Evolutionary conservation across 192 early-diverging fungal species (phyloP).

Genomic region (Umbelopsis ramanniana): DNA sequence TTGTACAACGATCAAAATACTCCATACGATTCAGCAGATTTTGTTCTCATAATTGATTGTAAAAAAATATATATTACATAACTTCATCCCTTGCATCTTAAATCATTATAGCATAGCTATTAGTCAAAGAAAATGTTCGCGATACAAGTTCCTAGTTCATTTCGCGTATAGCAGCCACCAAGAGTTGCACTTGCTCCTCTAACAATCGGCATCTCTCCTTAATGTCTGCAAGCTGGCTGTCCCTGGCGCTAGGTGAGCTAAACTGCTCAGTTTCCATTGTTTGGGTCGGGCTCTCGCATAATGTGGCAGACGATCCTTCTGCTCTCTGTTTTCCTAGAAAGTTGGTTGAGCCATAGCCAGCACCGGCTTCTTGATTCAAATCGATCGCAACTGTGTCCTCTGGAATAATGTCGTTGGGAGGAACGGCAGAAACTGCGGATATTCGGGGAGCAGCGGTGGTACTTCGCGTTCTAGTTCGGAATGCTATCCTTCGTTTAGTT

Average conservation of each 20-base stretch:
- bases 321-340: neutral
- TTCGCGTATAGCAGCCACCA: neutral
- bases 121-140: too few species aligned
- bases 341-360: neutral
- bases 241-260: neutral
- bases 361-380: neutral
- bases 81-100: too few species aligned
- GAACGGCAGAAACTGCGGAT: neutral
- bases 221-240: neutral
- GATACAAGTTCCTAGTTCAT: neutral
- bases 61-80: too few species aligned
- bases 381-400: neutral
- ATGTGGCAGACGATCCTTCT: neutral
- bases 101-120: too few species aligned
- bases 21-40: too few species aligned
- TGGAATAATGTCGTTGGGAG: neutral
- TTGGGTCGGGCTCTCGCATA: neutral
- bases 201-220: neutral
- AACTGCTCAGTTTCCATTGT: neutral
- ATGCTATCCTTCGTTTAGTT: neutral
- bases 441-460: slow-evolving; percentile 10
- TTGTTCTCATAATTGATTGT: too few species aligned
- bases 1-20: too few species aligned
- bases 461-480: slow-evolving; percentile 4
- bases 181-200: neutral